Evolutionary conservation across 257 asterid species (phyloP).

Genomic region (Buddleja alternifolia): DNA sequence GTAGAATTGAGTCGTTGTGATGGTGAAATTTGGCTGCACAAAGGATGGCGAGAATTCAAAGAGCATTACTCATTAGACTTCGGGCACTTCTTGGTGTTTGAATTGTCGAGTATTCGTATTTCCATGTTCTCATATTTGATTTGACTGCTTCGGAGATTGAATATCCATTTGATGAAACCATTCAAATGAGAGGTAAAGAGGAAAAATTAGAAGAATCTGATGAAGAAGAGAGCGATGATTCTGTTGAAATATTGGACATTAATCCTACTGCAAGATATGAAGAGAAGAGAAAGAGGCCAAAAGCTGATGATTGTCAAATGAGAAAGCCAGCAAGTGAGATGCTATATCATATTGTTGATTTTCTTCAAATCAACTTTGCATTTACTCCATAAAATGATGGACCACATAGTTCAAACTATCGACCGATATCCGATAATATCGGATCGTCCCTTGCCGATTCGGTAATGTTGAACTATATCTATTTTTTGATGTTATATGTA

Average conservation of each 20-base stretch:
- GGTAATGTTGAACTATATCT: too few species aligned
- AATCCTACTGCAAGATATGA: not conserved
- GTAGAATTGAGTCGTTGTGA: conserved; percentile 32
- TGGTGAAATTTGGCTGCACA: conserved; percentile 34
- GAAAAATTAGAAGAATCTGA: conserved; percentile 5
- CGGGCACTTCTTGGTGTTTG: conserved; percentile 42
- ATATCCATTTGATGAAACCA: conserved; percentile 20
- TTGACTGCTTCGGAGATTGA: conserved; percentile 39
- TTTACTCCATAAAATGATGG: too few species aligned
- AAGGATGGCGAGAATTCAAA: conserved; percentile 47
- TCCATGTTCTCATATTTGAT: conserved; percentile 46
- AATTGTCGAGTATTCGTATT: conserved; percentile 34
- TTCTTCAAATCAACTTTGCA: too few species aligned
- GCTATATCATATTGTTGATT: too few species aligned
- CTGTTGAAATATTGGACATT: not conserved
- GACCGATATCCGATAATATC: too few species aligned
- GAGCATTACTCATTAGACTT: conserved; percentile 30
- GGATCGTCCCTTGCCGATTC: too few species aligned
- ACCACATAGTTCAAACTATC: too few species aligned
- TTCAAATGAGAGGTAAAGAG: not conserved
- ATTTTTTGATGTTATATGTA: too few species aligned
- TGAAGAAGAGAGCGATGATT: not conserved
- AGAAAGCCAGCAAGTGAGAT: too few species aligned
- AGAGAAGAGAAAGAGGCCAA: not conserved
- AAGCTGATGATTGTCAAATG: too few species aligned